A percentile compares a stretch with the other conserved stretches of the same genome.
phyloP scores from a whole-genome alignment of 2,329 filamentous ascomycete species.

The Tolypocladium amazonense region DNA sequence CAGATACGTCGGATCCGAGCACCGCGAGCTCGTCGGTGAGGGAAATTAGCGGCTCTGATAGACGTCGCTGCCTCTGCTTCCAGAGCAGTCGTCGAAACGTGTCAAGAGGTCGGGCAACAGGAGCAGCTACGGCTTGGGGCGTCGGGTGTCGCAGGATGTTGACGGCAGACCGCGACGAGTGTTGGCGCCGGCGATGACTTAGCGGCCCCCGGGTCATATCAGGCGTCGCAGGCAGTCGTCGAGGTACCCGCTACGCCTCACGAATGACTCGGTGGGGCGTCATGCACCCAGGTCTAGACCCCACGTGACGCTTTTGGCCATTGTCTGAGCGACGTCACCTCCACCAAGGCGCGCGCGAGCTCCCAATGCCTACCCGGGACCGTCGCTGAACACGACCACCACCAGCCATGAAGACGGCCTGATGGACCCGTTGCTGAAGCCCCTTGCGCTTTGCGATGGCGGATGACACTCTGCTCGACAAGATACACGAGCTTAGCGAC shows the following conservation, averaged over 20 bases:
- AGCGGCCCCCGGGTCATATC: neutral
- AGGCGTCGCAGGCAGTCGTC: neutral
- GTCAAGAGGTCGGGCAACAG: neutral
- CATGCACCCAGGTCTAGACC: neutral
- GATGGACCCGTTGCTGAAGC: conserved; percentile 13
- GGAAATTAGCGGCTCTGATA: neutral
- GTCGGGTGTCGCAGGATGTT: neutral
- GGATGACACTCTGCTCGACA: conserved; percentile 49
- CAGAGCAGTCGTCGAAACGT: neutral
- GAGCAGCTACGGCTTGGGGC: neutral
- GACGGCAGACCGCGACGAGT: neutral
- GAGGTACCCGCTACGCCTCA: neutral
- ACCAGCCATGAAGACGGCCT: conserved; percentile 4
- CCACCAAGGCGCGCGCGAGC: neutral
- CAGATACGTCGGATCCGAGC: neutral
- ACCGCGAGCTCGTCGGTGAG: neutral
- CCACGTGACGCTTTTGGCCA: conserved; percentile 3
- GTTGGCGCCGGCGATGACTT: neutral
- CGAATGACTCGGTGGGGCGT: neutral
- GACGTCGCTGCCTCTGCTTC: neutral
- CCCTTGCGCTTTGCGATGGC: conserved; percentile 37
- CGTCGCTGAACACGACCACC: neutral
- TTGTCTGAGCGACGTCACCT: neutral
- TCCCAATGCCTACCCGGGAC: neutral
- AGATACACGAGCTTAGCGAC: conserved; percentile 72